These are phyloP conservation scores for Lophium mytilinum DNA, from an alignment of 495 filamentous ascomycete genomes.

Conservation along the genomic window DNA sequence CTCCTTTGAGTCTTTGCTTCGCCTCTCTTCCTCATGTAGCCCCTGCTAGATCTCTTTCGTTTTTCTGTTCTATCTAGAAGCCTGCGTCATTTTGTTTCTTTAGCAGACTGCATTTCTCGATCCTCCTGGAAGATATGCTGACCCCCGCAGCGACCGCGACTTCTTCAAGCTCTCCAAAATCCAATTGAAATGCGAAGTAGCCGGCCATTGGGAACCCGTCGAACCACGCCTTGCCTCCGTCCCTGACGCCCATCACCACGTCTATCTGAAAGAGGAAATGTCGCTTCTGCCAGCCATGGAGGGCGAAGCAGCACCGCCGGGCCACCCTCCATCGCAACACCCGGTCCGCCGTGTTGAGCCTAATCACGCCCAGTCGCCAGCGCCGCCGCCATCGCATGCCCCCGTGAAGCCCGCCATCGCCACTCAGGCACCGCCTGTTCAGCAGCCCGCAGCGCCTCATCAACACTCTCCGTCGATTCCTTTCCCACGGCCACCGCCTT, in stretches of 20 bases:
- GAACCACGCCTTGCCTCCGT: background rate
- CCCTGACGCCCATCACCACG: background rate
- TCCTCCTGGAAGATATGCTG: background rate
- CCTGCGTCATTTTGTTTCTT: too few relatives aligned
- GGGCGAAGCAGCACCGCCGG: background rate
- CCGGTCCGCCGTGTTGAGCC: background rate
- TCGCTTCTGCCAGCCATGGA: background rate
- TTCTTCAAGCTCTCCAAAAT: constrained; percentile 25
- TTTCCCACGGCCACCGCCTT: constrained; percentile 3
- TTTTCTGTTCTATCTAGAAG: too few relatives aligned
- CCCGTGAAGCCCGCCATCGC: background rate
- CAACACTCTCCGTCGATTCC: constrained; percentile 7
- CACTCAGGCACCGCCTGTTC: background rate
- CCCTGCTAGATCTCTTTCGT: too few relatives aligned
- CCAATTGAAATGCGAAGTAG: constrained; percentile 18
- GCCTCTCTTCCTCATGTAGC: too few relatives aligned
- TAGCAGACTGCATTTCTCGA: too few relatives aligned
- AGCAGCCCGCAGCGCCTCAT: constrained; percentile 4
- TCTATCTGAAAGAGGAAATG: background rate
- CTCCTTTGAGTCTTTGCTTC: too few relatives aligned
- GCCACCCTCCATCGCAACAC: background rate
- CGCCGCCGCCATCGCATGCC: background rate
- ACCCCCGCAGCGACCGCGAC: constrained; percentile 12
- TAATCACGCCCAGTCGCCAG: background rate
- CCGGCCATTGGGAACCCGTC: background rate